Evolutionary conservation across 176 grass and related monocot genomes (phyloP).

Genomic region (Microstegium vimineum): DNA sequence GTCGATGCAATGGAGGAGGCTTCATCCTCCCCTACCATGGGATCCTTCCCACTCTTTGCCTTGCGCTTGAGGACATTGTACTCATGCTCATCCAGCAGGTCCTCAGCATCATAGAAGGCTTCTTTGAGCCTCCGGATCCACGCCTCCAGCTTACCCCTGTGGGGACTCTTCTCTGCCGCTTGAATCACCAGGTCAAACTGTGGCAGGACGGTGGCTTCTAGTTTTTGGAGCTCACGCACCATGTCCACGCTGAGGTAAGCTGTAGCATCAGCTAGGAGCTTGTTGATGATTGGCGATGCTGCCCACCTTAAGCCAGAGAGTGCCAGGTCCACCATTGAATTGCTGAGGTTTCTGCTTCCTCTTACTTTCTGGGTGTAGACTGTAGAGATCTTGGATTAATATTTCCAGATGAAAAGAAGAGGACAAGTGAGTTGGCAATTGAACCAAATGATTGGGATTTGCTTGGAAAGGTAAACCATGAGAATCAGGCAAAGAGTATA

Average conservation of each 20-base stretch:
- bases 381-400: too few relatives aligned
- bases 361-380: too few relatives aligned
- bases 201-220: conserved; percentile 17
- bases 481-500: too few relatives aligned
- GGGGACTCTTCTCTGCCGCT: conserved; percentile 6
- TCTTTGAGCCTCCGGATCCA: conserved; percentile 24
- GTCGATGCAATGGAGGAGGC: background rate
- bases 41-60: background rate
- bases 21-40: background rate
- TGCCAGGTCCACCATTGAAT: background rate
- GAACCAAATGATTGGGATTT: too few relatives aligned
- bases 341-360: too few relatives aligned
- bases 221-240: background rate
- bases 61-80: conserved; percentile 9
- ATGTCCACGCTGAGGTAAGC: conserved; percentile 3
- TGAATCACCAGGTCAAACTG: conserved; percentile 20
- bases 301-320: background rate
- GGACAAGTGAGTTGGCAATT: too few relatives aligned
- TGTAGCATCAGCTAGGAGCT: background rate
- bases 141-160: background rate
- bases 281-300: background rate
- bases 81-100: conserved; percentile 17
- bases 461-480: too few relatives aligned
- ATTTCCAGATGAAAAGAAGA: too few relatives aligned
- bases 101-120: conserved; percentile 21